phyloP scores from a whole-genome alignment of 163 green algal genomes.

The Scenedesmus sp. region DNA sequence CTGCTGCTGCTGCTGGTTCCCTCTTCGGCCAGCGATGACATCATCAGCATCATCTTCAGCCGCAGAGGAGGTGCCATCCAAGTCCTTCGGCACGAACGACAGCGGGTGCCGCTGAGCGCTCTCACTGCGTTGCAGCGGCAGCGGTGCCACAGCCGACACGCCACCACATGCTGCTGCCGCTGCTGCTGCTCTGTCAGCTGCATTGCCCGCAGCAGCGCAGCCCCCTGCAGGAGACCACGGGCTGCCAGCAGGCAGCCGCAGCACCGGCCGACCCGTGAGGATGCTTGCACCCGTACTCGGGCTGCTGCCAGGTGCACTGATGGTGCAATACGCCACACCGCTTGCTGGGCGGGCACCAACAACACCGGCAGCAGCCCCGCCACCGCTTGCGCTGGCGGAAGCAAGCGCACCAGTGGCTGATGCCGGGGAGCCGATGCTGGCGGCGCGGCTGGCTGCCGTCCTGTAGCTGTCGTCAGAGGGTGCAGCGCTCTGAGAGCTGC shows the following conservation, averaged over 20 bases:
- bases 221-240: neutral
- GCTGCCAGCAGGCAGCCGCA: neutral
- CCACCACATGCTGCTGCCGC: neutral
- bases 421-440: neutral
- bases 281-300: neutral
- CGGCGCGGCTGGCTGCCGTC: neutral
- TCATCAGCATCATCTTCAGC: neutral
- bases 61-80: neutral
- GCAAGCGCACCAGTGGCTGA: neutral
- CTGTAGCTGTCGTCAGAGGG: neutral
- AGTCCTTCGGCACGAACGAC: neutral
- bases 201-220: neutral
- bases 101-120: neutral
- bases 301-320: neutral
- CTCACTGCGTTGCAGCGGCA: neutral
- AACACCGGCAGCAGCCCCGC: neutral
- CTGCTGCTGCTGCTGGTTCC: neutral
- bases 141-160: neutral
- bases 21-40: neutral
- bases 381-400: neutral
- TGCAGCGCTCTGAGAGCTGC: neutral
- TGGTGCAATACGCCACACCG: neutral
- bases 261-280: neutral
- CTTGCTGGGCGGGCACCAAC: neutral
- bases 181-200: neutral